These are phyloP conservation scores for Candida alai DNA, from an alignment of 805 yeast species.

Conservation along the genomic window DNA sequence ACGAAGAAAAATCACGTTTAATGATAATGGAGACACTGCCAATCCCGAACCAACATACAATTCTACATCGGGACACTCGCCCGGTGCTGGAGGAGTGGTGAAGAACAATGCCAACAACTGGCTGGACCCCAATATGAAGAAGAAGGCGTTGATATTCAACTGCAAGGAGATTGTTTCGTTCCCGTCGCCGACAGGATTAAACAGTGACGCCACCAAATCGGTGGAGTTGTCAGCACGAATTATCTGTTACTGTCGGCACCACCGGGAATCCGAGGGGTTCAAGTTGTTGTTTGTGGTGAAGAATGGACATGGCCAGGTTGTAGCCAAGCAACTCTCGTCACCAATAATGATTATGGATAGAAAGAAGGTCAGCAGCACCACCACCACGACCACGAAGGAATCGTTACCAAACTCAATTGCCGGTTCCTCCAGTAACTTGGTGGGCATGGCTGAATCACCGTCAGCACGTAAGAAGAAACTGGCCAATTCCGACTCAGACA, in stretches of 20 bases:
- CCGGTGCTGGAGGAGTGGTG: constrained; percentile 22
- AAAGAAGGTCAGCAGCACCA: constrained; percentile 49
- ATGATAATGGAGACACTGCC: constrained; percentile 10
- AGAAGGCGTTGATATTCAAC: constrained; percentile 86
- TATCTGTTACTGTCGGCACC: constrained; percentile 96
- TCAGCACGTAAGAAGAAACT: constrained; percentile 6
- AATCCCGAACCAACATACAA: constrained; percentile 4
- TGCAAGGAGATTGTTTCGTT: constrained; percentile 82
- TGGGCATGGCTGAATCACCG: constrained; percentile 6
- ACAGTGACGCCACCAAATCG: constrained; percentile 28
- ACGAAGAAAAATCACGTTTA: constrained; percentile 63
- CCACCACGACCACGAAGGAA: constrained; percentile 9
- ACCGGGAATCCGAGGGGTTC: constrained; percentile 84
- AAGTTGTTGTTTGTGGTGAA: constrained; percentile 64
- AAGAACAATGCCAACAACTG: constrained; percentile 62
- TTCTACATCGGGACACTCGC: constrained; percentile 8
- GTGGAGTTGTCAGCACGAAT: constrained; percentile 65
- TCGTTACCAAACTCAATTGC: constrained; percentile 17
- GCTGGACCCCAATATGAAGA: constrained; percentile 71
- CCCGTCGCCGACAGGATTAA: constrained; percentile 53
- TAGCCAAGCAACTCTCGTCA: constrained; percentile 69
- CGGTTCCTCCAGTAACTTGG: constrained; percentile 20
- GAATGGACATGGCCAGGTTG: constrained; percentile 54
- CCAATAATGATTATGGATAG: constrained; percentile 92
- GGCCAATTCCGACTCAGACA: constrained; percentile 10